phyloP scores from a whole-genome alignment of 2,329 filamentous ascomycete species.

The Fusarium nodosum region DNA sequence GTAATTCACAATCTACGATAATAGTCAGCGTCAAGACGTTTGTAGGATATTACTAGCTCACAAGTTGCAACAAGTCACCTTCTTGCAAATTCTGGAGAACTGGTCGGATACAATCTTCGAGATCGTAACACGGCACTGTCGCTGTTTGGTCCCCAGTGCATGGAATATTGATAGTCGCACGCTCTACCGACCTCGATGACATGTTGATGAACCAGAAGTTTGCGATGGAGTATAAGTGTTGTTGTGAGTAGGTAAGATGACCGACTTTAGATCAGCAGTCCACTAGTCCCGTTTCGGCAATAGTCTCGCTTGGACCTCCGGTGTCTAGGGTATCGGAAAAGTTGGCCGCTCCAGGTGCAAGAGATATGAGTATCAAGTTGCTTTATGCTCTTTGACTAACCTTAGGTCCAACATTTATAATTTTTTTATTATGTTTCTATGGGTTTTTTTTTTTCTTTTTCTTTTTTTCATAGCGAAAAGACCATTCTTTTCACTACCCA shows the following conservation, averaged over 20 bases:
- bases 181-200: not conserved
- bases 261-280: too few relatives aligned
- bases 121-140: not conserved
- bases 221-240: not conserved
- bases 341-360: too few relatives aligned
- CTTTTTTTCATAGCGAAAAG: too few relatives aligned
- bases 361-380: not conserved
- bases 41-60: not conserved
- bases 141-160: not conserved
- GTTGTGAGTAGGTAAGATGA: not conserved
- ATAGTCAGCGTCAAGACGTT: fast-evolving
- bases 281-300: not conserved
- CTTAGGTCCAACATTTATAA: too few relatives aligned
- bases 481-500: too few relatives aligned
- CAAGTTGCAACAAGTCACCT: conserved; percentile 25
- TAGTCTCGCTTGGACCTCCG: not conserved
- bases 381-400: too few relatives aligned
- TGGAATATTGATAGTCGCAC: not conserved
- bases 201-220: not conserved
- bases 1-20: not conserved
- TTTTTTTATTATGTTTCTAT: too few relatives aligned
- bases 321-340: not conserved
- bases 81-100: conserved; percentile 9
- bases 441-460: too few relatives aligned
- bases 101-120: conserved; percentile 4